These are phyloP conservation scores for Fusarium sp. DNA, from an alignment of 2,329 filamentous ascomycete species.

Conservation along the genomic window DNA sequence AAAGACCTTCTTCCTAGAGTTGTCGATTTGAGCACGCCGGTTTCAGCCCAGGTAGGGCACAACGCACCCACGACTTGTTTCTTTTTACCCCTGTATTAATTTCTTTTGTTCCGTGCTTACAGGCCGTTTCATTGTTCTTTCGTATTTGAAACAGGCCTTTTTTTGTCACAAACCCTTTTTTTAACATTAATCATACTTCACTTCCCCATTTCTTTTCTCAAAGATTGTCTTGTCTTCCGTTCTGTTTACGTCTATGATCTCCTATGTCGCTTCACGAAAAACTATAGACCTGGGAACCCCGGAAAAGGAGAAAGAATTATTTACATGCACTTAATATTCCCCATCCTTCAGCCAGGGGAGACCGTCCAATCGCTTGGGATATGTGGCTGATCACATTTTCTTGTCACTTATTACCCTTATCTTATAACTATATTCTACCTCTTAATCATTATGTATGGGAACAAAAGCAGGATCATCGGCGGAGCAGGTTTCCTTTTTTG, in stretches of 20 bases:
- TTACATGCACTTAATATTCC: slow-evolving; percentile 47
- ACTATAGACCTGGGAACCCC: slow-evolving; percentile 45
- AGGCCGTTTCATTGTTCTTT: slow-evolving; percentile 39
- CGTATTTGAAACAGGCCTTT: slow-evolving; percentile 36
- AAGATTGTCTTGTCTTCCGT: slow-evolving; percentile 33
- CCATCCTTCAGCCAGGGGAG: slow-evolving; percentile 42
- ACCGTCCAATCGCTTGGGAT: slow-evolving; percentile 43
- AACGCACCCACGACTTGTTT: slow-evolving; percentile 39
- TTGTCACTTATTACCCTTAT: slow-evolving; percentile 36
- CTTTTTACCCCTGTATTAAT: slow-evolving; percentile 37
- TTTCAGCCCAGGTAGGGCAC: slow-evolving; percentile 40
- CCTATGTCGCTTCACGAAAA: slow-evolving; percentile 46
- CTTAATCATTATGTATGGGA: slow-evolving; percentile 32
- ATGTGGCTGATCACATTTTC: slow-evolving; percentile 42
- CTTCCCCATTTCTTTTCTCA: slow-evolving; percentile 30
- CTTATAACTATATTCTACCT: slow-evolving; percentile 33
- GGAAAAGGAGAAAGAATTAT: slow-evolving; percentile 46
- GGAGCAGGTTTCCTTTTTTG: slow-evolving; percentile 34
- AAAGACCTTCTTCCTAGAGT: slow-evolving; percentile 24
- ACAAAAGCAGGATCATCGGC: slow-evolving; percentile 25
- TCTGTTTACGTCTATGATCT: slow-evolving; percentile 43
- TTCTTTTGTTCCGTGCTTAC: slow-evolving; percentile 41
- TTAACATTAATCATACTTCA: slow-evolving; percentile 34
- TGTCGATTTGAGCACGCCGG: slow-evolving; percentile 34
- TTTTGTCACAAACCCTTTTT: slow-evolving; percentile 37